Base-by-base conservation (phyloP, 768 basidiomycete genomes). In the Boletus rubescentipes region DNA sequence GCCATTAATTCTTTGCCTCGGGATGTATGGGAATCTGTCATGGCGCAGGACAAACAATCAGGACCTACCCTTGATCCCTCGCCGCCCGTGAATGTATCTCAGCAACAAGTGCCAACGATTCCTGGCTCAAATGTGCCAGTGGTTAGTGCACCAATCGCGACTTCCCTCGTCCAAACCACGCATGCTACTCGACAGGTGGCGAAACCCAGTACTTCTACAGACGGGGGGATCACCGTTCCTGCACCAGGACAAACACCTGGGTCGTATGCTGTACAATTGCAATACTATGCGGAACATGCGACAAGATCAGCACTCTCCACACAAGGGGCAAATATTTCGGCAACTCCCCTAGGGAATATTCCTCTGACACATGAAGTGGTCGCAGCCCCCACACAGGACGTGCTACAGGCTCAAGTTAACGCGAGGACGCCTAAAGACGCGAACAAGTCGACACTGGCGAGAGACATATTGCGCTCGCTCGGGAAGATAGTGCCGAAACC, bases 401-500 rank as follows among this genome's bases (percentile, higher is more conserved):
- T 16, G 5, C 31, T 44, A 23, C 46, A 44, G 18, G 20, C 14
- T 23, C 46, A 37, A 20, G 21, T 44, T 20, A 42, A 30, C n/a
- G 20, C 16, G 20, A 70, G 64, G 39, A 67, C 70, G 1, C 73
- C 72, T 15, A 66, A 64, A 32, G 67, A 80, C 29, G 82, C 79
- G 7, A 74, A 83, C 61, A 79, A 73, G 58, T 77, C 68, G 42
- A 74, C 73, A 39, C 73, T 87, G 26, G 85, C 85, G 2, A 76
- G 72, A 40, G 83, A 85, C 64, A 71, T 87, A 41, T 58, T 87
- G 20, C 75, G 74, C 40, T 80, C 83, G 8, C 72, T 87, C 4
- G 77, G 78, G 16, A 55, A 56, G 41, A 55, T 60, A 21, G 26
- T 37, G 5, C 57, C 59, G 6, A 49, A 54, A 30, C 35, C 45